Conservation (phyloP, 495 filamentous ascomycete genomes). For the Hypomontagnella monticulosa region DNA sequence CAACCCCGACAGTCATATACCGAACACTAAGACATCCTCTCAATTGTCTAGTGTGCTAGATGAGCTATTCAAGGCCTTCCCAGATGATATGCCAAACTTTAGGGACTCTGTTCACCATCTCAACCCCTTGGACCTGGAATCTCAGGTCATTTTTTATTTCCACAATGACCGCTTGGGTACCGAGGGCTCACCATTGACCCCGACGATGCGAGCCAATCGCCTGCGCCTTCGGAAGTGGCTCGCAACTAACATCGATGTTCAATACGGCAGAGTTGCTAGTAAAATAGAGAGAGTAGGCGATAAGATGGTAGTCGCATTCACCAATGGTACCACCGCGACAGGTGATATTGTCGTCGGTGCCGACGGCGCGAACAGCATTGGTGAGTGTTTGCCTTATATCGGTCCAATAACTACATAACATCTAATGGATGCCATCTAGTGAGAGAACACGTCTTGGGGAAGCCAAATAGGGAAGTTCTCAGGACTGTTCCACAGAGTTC, state of each 20-base stretch:
- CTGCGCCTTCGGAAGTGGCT: constrained; percentile 41
- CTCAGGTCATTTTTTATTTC: constrained; percentile 43
- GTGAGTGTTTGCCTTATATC: constrained; percentile 10
- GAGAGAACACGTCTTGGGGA: constrained; percentile 49
- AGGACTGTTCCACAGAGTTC: constrained; percentile 38
- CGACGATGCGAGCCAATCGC: constrained; percentile 39
- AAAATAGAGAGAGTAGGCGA: constrained; percentile 39
- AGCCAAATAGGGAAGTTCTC: constrained; percentile 35
- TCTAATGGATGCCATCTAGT: constrained; percentile 23
- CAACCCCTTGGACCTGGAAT: constrained; percentile 38
- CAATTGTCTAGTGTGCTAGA: constrained; percentile 31
- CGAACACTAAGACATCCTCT: constrained; percentile 1
- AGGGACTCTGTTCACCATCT: constrained; percentile 46
- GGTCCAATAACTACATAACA: background rate
- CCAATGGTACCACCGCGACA: constrained; percentile 34
- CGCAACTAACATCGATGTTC: constrained; percentile 38
- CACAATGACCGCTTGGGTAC: constrained; percentile 40
- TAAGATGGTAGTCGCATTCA: constrained; percentile 40
- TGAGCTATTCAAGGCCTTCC: constrained; percentile 45
- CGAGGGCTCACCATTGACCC: constrained; percentile 30
- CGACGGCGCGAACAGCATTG: constrained; percentile 50
- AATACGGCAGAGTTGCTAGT: constrained; percentile 36
- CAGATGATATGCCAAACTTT: constrained; percentile 48
- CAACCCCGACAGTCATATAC: background rate
- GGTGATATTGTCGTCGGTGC: constrained; percentile 45